Evolutionary conservation across 345 rosid genomes (phyloP), one percentile per base, ranked within the genome.

Genomic region (Dovyalis caffra): DNA sequence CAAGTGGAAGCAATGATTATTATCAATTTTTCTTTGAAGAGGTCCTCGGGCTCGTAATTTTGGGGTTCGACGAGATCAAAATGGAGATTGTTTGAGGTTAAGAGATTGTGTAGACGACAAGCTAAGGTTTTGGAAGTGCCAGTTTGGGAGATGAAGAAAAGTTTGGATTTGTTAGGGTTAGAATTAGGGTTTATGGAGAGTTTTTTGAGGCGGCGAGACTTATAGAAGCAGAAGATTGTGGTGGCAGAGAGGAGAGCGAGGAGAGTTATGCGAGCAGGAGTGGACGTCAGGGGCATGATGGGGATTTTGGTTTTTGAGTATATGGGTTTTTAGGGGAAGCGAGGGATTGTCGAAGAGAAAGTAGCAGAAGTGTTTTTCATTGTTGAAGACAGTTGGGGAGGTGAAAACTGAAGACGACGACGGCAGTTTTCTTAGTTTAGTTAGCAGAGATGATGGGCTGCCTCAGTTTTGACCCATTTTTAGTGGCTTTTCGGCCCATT

Each of bases 31-130:
- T 95, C 99, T 53, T 87, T 88, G 3, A 90, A 83, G 38, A 95
- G 86, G 77, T 93, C 99, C 75, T 95, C 99, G 23, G 99, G 98
- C 78, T 95, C 98, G 83, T 95, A 95, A 86, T 64, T 75, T 47
- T 82, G 84, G 64, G 90, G 84, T 77, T 95, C 97, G 69, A 89
- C 87, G 66, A 95, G 90, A 35, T 92, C 97, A 72, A 94, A 85
- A 10, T 78, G 71, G 68, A 91, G 73, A 68, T 72, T 77, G 45
- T 78, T 85, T 32, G 88, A 76, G 62, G 79, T 61, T 53, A 85
- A 77, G 71, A 85, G 79, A 56, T 67, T 38, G 75, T 62, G 86
- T 28, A 95, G 91, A 51, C 91, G 95, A 21, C 77, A 73, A 26
- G 98, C 95, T 69, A 95, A 81, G 78, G 88, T 34, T 83, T 81